phyloP scores from a whole-genome alignment of 441 rosid genomes.

The Bruguiera hainesii region DNA sequence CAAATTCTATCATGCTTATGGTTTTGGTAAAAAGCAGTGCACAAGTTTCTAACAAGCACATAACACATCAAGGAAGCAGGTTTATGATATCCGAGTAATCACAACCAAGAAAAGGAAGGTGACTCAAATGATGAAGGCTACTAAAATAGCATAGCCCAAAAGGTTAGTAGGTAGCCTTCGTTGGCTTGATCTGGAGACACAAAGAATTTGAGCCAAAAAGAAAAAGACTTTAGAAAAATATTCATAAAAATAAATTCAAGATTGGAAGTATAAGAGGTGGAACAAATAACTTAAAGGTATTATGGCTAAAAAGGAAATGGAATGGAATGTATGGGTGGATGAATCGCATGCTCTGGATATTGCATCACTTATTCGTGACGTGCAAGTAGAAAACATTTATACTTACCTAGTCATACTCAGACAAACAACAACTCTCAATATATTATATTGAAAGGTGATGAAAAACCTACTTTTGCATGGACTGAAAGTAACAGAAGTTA shows the following conservation, averaged over 20 bases:
- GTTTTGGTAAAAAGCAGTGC: too few species aligned
- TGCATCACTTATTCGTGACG: neutral
- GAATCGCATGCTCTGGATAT: neutral
- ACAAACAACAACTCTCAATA: neutral
- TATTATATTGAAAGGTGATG: too few species aligned
- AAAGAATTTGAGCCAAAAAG: neutral
- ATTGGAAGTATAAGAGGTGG: too few species aligned
- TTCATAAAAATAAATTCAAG: too few species aligned
- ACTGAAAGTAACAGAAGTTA: slow-evolving; percentile 13
- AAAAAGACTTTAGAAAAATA: neutral
- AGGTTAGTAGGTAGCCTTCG: neutral
- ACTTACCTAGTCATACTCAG: neutral
- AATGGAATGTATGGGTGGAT: neutral
- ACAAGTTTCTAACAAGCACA: too few species aligned
- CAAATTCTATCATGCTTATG: too few species aligned
- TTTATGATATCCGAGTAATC: too few species aligned
- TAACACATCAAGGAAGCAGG: too few species aligned
- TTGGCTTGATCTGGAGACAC: neutral
- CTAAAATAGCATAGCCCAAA: neutral
- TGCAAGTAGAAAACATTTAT: neutral
- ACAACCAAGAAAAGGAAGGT: too few species aligned
- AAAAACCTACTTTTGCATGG: neutral
- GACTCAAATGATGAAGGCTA: neutral
- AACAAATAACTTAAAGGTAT: neutral
- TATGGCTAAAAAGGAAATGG: neutral